These are phyloP conservation scores for Nannizziopsis arthrosporioides DNA, from an alignment of 2,329 filamentous ascomycete genomes.

Conservation along the genomic window DNA sequence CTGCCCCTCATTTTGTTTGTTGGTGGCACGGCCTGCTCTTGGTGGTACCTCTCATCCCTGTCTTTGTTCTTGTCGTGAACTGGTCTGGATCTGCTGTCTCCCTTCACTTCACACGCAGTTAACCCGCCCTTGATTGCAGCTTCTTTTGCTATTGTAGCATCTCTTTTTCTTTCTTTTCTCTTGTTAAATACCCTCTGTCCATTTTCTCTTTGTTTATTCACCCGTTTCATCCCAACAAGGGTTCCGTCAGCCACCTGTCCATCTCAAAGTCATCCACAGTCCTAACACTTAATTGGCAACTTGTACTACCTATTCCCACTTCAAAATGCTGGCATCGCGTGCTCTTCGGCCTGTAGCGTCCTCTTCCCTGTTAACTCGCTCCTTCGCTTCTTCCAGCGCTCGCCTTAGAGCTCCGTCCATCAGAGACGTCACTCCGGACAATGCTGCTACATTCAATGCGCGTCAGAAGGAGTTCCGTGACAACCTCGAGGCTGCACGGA, in stretches of 20 bases:
- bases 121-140: not conserved
- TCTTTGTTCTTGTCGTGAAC: not conserved
- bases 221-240: not conserved
- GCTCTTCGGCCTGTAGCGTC: conserved; percentile 39
- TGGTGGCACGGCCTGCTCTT: not conserved
- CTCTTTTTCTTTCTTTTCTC: not conserved
- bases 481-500: conserved; percentile 62
- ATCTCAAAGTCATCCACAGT: too few species aligned
- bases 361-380: conserved; percentile 41
- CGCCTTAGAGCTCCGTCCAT: conserved; percentile 57
- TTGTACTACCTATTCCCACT: not conserved
- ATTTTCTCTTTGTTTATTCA: not conserved
- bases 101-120: not conserved
- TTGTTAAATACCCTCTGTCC: conserved; percentile 1
- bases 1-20: conserved; percentile 2
- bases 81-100: conserved; percentile 4
- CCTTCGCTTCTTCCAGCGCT: conserved; percentile 47
- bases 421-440: conserved; percentile 67
- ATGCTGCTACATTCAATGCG: conserved; percentile 62
- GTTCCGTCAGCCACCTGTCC: not conserved
- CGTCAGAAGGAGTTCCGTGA: conserved; percentile 82
- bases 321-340: conserved; percentile 36
- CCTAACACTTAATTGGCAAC: not conserved
- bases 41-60: not conserved
- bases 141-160: not conserved